phyloP scores from a whole-genome alignment of 495 filamentous ascomycete species.

The Penicillium dipodomyicola region DNA sequence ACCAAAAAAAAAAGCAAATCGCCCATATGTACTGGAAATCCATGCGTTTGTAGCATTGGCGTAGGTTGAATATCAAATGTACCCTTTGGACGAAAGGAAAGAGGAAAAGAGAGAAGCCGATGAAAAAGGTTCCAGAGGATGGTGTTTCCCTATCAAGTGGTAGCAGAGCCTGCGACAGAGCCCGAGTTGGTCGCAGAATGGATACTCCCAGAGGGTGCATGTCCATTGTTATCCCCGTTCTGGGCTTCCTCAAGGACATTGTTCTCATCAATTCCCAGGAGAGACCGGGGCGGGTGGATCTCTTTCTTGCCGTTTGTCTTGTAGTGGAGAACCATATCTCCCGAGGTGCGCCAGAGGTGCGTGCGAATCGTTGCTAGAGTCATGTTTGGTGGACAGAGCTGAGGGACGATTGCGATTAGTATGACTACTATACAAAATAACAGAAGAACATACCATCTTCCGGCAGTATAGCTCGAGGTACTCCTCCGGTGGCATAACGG shows the following conservation, averaged over 20 bases:
- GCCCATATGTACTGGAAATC: constrained; percentile 23
- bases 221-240: constrained; percentile 28
- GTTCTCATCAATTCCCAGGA: constrained; percentile 22
- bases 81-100: not conserved
- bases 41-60: not conserved
- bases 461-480: constrained; percentile 94
- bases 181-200: constrained; percentile 40
- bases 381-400: constrained; percentile 71
- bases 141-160: constrained; percentile 15
- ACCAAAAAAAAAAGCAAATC: not conserved
- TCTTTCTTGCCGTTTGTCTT: constrained; percentile 79
- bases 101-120: not conserved
- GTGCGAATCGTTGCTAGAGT: constrained; percentile 86
- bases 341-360: constrained; percentile 88
- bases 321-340: constrained; percentile 87
- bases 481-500: constrained; percentile 76
- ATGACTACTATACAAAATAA: not conserved
- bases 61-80: constrained; percentile 1
- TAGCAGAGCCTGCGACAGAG: constrained; percentile 33
- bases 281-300: constrained; percentile 29
- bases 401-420: not conserved
- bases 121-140: constrained; percentile 6
- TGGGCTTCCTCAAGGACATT: constrained; percentile 10
- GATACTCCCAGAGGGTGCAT: constrained; percentile 33
- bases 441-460: constrained; percentile 63